Evolutionary conservation across 164 flowering plant species (phyloP).

Genomic region (Chloranthus sessilifolius): DNA sequence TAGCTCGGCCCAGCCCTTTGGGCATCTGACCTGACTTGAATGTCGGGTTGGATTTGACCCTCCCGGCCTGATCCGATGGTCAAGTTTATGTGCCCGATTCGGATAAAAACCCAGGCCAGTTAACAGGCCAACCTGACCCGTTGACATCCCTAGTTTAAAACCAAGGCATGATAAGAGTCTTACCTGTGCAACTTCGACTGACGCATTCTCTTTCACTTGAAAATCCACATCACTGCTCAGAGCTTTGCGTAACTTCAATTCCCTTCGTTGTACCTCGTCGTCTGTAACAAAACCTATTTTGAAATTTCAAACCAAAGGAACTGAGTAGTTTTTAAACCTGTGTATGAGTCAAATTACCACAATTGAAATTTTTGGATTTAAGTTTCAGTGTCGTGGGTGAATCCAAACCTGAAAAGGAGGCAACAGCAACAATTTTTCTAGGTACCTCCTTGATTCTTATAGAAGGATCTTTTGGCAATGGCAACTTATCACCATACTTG

Average conservation of each 20-base stretch:
- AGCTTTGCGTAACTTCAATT: conserved; percentile 46
- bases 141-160: neutral
- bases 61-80: too few relatives aligned
- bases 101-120: too few relatives aligned
- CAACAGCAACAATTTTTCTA: conserved; percentile 57
- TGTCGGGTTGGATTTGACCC: too few relatives aligned
- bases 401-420: conserved; percentile 77
- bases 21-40: too few relatives aligned
- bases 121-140: too few relatives aligned
- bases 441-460: conserved; percentile 73
- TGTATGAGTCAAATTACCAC: neutral
- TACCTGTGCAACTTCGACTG: conserved; percentile 90
- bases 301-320: conserved; percentile 1
- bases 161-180: neutral
- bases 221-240: conserved; percentile 46
- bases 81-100: too few relatives aligned
- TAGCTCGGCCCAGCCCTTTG: too few relatives aligned
- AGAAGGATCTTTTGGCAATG: conserved; percentile 68
- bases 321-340: neutral
- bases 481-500: conserved; percentile 73
- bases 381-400: neutral
- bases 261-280: conserved; percentile 61
- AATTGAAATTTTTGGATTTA: neutral
- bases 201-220: conserved; percentile 48
- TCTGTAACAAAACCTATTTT: conserved; percentile 70